Evolutionary conservation across 2,329 filamentous ascomycete genomes (phyloP).

Genomic region (Diaporthe ilicicola): DNA sequence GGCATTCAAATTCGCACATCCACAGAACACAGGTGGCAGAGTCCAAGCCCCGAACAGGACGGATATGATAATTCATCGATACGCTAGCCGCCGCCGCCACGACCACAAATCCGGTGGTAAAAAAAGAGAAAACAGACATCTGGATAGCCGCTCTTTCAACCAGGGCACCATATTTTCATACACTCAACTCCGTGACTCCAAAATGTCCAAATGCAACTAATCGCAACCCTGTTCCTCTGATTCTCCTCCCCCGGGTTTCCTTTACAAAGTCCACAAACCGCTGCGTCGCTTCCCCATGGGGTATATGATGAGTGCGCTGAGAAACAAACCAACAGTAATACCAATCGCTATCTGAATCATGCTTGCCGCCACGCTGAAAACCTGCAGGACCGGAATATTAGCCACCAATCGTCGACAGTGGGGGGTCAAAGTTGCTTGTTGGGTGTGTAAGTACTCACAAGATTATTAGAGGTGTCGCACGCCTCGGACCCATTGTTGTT

Average conservation of each 20-base stretch:
- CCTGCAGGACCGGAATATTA: constrained; percentile 54
- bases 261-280: constrained; percentile 63
- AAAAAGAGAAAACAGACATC: too few species aligned
- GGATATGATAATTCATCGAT: constrained; percentile 2
- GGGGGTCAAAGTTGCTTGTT: too few species aligned
- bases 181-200: background rate
- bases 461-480: constrained; percentile 5
- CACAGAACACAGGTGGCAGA: background rate
- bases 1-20: background rate
- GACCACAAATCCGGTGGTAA: background rate
- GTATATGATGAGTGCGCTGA: constrained; percentile 64
- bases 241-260: background rate
- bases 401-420: too few species aligned
- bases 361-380: constrained; percentile 62
- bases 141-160: background rate
- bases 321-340: constrained; percentile 66
- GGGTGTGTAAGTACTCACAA: constrained; percentile 64
- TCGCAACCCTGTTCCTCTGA: background rate
- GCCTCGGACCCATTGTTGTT: background rate
- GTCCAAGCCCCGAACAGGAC: background rate
- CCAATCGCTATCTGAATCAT: constrained; percentile 70
- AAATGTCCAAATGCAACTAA: background rate
- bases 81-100: background rate
- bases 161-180: background rate
- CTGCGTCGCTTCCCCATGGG: constrained; percentile 66